Evolutionary conservation across 2,329 filamentous ascomycete species (phyloP).

Genomic region (Nothomitra cinnamomea): DNA sequence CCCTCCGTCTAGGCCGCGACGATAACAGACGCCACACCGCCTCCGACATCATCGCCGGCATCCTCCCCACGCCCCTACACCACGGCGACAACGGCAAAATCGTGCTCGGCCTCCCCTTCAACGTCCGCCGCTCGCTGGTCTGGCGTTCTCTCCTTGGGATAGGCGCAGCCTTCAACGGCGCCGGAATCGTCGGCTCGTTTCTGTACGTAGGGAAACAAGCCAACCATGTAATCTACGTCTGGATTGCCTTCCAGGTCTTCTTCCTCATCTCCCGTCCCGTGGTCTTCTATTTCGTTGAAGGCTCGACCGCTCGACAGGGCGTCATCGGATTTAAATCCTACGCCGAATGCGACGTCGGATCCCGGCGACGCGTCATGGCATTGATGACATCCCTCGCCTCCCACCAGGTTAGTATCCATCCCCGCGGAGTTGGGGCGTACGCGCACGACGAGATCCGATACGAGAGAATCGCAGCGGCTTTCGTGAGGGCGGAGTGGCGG

Average conservation of each 20-base stretch:
- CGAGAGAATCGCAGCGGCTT: background rate
- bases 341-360: background rate
- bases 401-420: background rate
- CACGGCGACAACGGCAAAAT: background rate
- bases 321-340: background rate
- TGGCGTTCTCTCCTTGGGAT: background rate
- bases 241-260: background rate
- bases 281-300: background rate
- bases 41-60: background rate
- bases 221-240: background rate
- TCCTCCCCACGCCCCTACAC: background rate
- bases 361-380: background rate
- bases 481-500: background rate
- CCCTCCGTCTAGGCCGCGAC: background rate
- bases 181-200: background rate
- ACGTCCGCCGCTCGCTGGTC: background rate
- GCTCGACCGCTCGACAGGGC: background rate
- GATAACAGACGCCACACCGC: background rate
- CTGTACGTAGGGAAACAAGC: background rate
- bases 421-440: background rate
- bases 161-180: background rate
- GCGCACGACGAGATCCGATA: background rate
- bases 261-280: background rate
- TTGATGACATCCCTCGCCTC: background rate
- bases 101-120: background rate